These are phyloP conservation scores for Daldinia grandis DNA, from an alignment of 495 filamentous ascomycete species.

Conservation along the genomic window DNA sequence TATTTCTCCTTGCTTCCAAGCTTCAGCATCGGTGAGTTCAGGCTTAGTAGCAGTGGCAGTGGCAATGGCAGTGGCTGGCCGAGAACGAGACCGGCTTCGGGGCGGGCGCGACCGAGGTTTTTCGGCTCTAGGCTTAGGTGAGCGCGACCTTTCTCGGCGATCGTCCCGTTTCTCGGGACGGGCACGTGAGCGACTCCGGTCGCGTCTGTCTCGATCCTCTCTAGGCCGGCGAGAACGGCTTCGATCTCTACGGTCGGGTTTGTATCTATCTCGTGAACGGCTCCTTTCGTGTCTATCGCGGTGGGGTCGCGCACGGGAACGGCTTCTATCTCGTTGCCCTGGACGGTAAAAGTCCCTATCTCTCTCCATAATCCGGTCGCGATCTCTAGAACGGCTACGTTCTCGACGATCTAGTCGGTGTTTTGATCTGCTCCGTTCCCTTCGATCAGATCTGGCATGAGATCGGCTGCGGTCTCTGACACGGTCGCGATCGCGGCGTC, in stretches of 20 bases:
- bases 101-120: slow-evolving; percentile 41
- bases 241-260: slow-evolving; percentile 50
- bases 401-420: slow-evolving; percentile 45
- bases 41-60: slow-evolving; percentile 40
- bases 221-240: slow-evolving; percentile 49
- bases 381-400: slow-evolving; percentile 45
- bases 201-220: slow-evolving; percentile 42
- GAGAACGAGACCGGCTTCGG: slow-evolving; percentile 51
- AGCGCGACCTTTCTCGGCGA: slow-evolving; percentile 46
- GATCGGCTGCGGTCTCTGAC: slow-evolving; percentile 41
- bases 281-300: slow-evolving; percentile 42
- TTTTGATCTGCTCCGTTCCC: slow-evolving; percentile 38
- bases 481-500: slow-evolving; percentile 41
- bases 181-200: slow-evolving; percentile 41
- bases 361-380: slow-evolving; percentile 46
- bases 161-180: slow-evolving; percentile 37
- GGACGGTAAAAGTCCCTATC: slow-evolving; percentile 45
- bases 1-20: slow-evolving; percentile 62
- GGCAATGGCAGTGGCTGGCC: slow-evolving; percentile 41
- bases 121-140: slow-evolving; percentile 44
- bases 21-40: slow-evolving; percentile 46
- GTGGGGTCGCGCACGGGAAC: slow-evolving; percentile 39
- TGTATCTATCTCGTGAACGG: slow-evolving; percentile 45
- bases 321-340: slow-evolving; percentile 46
- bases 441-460: slow-evolving; percentile 29